Evolutionary conservation across 768 basidiomycete genomes (phyloP).

Genomic region (Postia placenta): DNA sequence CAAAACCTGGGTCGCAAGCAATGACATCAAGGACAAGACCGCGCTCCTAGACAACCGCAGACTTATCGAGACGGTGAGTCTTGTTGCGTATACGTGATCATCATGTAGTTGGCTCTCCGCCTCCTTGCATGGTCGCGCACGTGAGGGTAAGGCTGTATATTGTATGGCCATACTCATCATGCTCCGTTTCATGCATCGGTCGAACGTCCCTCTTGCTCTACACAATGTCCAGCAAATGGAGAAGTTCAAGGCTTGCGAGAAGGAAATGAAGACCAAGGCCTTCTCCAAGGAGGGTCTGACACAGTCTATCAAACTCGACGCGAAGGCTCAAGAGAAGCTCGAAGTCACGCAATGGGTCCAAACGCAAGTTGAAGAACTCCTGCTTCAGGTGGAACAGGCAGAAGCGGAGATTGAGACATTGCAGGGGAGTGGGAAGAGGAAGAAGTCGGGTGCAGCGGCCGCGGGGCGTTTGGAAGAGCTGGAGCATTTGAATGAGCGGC

Average conservation of each 20-base stretch:
- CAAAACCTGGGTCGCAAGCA: constrained; percentile 94
- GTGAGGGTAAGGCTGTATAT: constrained; percentile 6
- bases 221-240: constrained; percentile 90
- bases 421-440: constrained; percentile 75
- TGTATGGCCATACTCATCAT: constrained; percentile 1
- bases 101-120: not conserved
- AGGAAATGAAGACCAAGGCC: constrained; percentile 99
- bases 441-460: constrained; percentile 59
- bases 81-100: constrained; percentile 7
- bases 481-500: constrained; percentile 84
- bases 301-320: constrained; percentile 90
- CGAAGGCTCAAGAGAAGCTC: constrained; percentile 93
- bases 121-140: constrained; percentile 4
- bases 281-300: constrained; percentile 98
- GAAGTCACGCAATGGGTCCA: constrained; percentile 88
- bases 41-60: constrained; percentile 87
- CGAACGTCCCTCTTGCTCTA: constrained; percentile 12
- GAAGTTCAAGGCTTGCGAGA: constrained; percentile 99
- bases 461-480: constrained; percentile 77
- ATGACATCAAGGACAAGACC: constrained; percentile 99
- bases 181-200: too few species aligned
- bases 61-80: constrained; percentile 91
- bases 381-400: constrained; percentile 87
- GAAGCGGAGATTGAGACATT: constrained; percentile 93
- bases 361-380: constrained; percentile 83